These are phyloP conservation scores for Sphenostylis stenocarpa DNA, from an alignment of 306 rosid genomes.

Conservation along the genomic window DNA sequence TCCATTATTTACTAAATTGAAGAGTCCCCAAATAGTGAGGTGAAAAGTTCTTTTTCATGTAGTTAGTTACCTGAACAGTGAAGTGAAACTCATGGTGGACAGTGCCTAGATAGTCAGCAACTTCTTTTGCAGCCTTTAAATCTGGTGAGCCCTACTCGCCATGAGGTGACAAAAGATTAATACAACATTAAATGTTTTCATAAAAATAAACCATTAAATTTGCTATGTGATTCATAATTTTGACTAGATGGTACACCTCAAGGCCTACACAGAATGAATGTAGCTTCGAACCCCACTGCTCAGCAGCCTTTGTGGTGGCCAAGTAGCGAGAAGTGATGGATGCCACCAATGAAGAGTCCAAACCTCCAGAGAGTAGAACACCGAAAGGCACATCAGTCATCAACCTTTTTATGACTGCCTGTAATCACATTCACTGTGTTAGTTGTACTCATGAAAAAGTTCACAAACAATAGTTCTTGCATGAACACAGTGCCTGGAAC, in stretches of 20 bases:
- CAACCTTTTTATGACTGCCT: slow-evolving; percentile 91
- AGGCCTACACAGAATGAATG: slow-evolving; percentile 95
- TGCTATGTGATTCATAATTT: not conserved
- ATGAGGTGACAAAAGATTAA: slow-evolving; percentile 2
- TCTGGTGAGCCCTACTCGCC: slow-evolving; percentile 89
- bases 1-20: not conserved
- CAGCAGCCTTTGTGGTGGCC: slow-evolving; percentile 78
- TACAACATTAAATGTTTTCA: not conserved
- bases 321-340: slow-evolving; percentile 90
- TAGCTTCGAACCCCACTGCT: slow-evolving; percentile 91
- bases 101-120: slow-evolving; percentile 88
- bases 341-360: slow-evolving; percentile 95
- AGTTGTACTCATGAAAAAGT: not conserved
- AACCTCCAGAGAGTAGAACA: slow-evolving; percentile 87
- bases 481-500: not conserved
- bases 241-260: slow-evolving; percentile 50
- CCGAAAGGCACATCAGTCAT: slow-evolving; percentile 99
- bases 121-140: slow-evolving; percentile 93
- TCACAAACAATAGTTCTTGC: not conserved
- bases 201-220: not conserved
- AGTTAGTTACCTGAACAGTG: slow-evolving; percentile 70
- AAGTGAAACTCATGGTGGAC: slow-evolving; percentile 87
- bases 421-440: slow-evolving; percentile 29
- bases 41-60: not conserved
- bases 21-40: not conserved